phyloP scores from a whole-genome alignment of 139 green algal species.

The Marvania coccoides region DNA sequence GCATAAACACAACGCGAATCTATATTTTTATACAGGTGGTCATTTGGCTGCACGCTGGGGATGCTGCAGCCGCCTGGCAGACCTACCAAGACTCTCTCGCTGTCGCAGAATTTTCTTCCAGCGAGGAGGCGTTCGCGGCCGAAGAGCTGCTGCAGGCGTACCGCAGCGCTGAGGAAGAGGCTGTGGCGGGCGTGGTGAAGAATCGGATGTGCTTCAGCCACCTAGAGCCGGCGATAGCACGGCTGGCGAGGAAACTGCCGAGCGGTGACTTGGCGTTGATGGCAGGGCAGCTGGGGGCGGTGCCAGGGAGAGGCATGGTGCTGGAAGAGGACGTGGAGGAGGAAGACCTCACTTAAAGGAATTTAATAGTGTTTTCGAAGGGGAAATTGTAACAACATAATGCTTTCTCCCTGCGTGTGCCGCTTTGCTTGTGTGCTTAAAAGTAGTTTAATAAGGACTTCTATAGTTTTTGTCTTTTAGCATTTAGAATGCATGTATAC shows the following conservation, averaged over 20 bases:
- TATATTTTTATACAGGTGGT: too few species aligned
- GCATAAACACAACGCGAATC: too few species aligned
- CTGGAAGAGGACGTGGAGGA: slow-evolving; percentile 16
- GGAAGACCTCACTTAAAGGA: slow-evolving; percentile 42
- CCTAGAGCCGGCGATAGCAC: slow-evolving; percentile 31
- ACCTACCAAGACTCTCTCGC: slow-evolving; percentile 61
- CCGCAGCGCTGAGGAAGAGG: slow-evolving; percentile 23
- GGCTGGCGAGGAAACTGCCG: slow-evolving; percentile 42
- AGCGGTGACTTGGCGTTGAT: slow-evolving; percentile 20
- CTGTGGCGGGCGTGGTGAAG: slow-evolving; percentile 10
- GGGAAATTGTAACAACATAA: too few species aligned
- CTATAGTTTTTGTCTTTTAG: too few species aligned
- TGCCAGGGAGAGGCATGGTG: neutral
- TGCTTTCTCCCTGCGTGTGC: too few species aligned
- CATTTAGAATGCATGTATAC: too few species aligned
- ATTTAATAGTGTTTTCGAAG: too few species aligned
- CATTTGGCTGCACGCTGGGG: slow-evolving; percentile 45
- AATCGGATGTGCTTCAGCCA: slow-evolving; percentile 18
- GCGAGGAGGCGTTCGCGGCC: slow-evolving; percentile 63
- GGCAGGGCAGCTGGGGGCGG: slow-evolving; percentile 15
- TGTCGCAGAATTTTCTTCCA: slow-evolving; percentile 52
- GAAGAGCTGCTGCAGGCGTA: slow-evolving; percentile 71
- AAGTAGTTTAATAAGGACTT: too few species aligned
- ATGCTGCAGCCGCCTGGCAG: slow-evolving; percentile 47
- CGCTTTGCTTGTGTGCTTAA: too few species aligned